phyloP scores from a whole-genome alignment of 2,329 filamentous ascomycete species.

The Capronia americana region DNA sequence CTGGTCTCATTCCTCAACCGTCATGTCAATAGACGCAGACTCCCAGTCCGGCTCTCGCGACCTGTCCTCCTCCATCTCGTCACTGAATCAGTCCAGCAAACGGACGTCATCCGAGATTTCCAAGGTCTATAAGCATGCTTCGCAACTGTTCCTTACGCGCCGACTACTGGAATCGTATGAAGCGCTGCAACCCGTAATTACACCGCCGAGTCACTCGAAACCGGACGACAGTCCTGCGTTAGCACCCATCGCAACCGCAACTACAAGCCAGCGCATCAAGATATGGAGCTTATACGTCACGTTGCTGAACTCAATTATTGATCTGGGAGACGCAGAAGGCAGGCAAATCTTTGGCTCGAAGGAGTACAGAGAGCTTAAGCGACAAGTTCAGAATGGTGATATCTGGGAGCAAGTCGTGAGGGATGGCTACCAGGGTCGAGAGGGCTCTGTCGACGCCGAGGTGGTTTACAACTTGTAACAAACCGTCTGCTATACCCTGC shows the following conservation, averaged over 20 bases:
- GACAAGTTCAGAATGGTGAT: conserved; percentile 83
- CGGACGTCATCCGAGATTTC: conserved; percentile 69
- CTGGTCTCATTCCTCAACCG: background rate
- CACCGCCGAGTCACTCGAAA: conserved; percentile 52
- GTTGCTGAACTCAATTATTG: conserved; percentile 86
- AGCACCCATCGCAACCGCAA: conserved; percentile 79
- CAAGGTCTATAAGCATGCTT: conserved; percentile 91
- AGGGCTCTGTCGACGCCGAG: conserved; percentile 91
- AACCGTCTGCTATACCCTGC: background rate
- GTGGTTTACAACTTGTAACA: conserved; percentile 70
- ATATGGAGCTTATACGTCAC: conserved; percentile 98
- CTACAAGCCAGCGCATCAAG: conserved; percentile 84
- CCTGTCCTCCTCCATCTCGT: conserved; percentile 72
- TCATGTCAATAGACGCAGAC: conserved; percentile 41
- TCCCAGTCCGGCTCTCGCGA: conserved; percentile 58
- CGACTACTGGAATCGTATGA: conserved; percentile 88
- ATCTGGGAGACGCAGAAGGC: conserved; percentile 87
- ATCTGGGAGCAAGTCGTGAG: conserved; percentile 94
- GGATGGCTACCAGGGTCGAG: conserved; percentile 84
- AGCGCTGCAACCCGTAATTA: conserved; percentile 82
- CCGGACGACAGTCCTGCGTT: conserved; percentile 55
- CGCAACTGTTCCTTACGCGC: conserved; percentile 91
- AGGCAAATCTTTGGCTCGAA: conserved; percentile 85
- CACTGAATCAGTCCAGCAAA: conserved; percentile 65
- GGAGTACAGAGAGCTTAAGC: conserved; percentile 81